phyloP scores from a whole-genome alignment of 169 alveolate genomes.

The Theileria parva region DNA sequence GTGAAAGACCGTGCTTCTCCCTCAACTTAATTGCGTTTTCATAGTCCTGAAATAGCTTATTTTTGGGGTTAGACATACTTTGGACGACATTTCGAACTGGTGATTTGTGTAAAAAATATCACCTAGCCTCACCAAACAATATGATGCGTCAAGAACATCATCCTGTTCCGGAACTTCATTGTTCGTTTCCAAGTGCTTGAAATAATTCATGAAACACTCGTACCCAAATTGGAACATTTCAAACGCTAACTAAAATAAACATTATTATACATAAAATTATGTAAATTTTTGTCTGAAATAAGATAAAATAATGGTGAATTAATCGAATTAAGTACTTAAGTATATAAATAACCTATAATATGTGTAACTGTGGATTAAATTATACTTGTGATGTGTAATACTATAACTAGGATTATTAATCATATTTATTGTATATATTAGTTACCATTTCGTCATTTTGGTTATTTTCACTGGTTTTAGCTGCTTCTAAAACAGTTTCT shows the following conservation, averaged over 20 bases:
- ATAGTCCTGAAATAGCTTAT: constrained; percentile 30
- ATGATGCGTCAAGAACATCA: constrained; percentile 62
- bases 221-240: constrained; percentile 55
- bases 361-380: not conserved
- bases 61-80: not conserved
- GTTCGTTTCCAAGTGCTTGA: constrained; percentile 23
- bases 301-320: too few species aligned
- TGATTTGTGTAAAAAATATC: constrained; percentile 60
- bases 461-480: constrained; percentile 24
- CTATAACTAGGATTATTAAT: not conserved
- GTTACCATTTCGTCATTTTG: constrained; percentile 47
- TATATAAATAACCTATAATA: too few species aligned
- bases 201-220: constrained; percentile 36
- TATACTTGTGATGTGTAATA: too few species aligned
- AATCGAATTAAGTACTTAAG: not conserved
- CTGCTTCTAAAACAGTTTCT: constrained; percentile 39
- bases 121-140: constrained; percentile 63
- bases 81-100: constrained; percentile 60
- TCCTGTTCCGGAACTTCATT: constrained; percentile 13
- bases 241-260: constrained; percentile 48
- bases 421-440: not conserved
- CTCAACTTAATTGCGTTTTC: constrained; percentile 57
- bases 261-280: too few species aligned
- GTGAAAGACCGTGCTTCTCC: constrained; percentile 26
- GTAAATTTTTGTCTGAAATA: not conserved